Conservation (phyloP, 306 rosid species). For the Pueraria montana region DNA sequence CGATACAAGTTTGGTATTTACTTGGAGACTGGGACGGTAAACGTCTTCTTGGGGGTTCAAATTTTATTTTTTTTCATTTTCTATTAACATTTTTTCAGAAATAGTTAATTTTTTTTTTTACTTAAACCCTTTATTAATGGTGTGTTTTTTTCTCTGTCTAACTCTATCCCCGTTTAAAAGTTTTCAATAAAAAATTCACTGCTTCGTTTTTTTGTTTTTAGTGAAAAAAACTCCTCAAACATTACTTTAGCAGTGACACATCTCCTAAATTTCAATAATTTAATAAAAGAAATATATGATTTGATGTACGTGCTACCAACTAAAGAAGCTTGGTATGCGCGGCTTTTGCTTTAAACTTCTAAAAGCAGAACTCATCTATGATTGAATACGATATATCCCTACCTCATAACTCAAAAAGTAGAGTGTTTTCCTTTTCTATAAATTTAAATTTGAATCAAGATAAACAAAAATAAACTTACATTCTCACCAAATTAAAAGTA, state of each 20-base stretch:
- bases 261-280: not conserved
- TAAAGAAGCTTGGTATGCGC: not conserved
- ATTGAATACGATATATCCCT: not conserved
- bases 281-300: not conserved
- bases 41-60: not conserved
- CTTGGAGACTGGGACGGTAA: no score
- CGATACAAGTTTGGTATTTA: not conserved
- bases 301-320: not conserved
- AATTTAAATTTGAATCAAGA: not conserved
- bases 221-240: not conserved
- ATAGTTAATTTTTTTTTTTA: not conserved
- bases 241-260: not conserved
- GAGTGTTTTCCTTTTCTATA: not conserved
- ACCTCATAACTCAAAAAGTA: not conserved
- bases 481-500: not conserved
- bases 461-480: not conserved
- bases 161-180: not conserved
- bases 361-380: not conserved
- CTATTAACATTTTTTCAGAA: not conserved
- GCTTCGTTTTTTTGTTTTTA: not conserved
- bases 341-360: not conserved
- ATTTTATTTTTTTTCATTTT: not conserved
- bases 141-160: not conserved
- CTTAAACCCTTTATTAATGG: not conserved
- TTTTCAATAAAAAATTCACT: not conserved